Percentiles rank a stretch among this genome's conserved stretches.
Conservation (phyloP, 176 grass and related monocot species). For the Eleusine coracana region DNA sequence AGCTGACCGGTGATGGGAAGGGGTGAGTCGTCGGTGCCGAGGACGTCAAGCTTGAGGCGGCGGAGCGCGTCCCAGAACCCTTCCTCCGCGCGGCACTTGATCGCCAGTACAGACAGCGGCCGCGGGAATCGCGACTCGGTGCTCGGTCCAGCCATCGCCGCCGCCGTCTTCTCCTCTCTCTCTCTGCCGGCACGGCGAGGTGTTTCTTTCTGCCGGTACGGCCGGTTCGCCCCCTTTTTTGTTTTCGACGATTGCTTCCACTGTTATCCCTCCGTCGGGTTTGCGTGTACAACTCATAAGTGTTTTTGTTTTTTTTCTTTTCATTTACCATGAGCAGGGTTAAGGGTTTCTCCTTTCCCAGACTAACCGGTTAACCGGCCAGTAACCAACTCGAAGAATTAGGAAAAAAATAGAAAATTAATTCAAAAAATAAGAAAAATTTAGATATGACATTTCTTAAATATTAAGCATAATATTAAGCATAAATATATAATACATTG, state of each 20-base stretch:
- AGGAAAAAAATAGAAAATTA: too few species aligned
- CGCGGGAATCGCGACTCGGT: not conserved
- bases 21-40: conserved; percentile 77
- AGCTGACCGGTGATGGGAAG: conserved; percentile 60
- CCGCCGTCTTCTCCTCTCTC: not conserved
- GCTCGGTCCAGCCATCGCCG: not conserved
- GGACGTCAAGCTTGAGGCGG: conserved; percentile 78
- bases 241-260: not conserved
- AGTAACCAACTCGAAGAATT: too few species aligned
- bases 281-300: too few species aligned
- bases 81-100: conserved; percentile 28
- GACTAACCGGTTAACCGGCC: too few species aligned
- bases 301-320: too few species aligned
- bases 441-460: too few species aligned
- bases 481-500: too few species aligned
- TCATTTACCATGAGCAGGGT: too few species aligned
- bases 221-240: not conserved
- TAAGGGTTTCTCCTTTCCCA: too few species aligned
- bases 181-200: conserved; percentile 10
- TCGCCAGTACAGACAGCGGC: not conserved
- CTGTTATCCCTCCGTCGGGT: not conserved
- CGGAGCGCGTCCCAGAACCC: conserved; percentile 66
- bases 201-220: not conserved
- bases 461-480: too few species aligned
- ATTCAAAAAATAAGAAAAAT: too few species aligned